phyloP scores from a whole-genome alignment of 2,329 filamentous ascomycete genomes.

The Fusarium siculi region DNA sequence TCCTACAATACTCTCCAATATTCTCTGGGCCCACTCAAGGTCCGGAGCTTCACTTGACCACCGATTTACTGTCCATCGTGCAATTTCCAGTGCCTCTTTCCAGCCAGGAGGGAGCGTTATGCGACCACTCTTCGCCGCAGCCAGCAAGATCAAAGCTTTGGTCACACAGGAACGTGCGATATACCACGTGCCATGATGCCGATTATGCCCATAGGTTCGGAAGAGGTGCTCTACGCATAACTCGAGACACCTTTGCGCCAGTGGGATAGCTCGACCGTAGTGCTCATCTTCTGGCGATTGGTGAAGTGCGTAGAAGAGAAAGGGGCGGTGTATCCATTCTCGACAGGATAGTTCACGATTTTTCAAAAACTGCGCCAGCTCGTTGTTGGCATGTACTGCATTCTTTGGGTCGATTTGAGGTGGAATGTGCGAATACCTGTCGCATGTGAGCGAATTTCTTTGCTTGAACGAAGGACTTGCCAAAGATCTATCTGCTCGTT shows the following conservation, averaged over 20 bases:
- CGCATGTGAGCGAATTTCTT: background rate
- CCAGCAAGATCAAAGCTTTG: background rate
- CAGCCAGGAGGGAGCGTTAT: background rate
- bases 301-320: background rate
- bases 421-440: background rate
- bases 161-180: background rate
- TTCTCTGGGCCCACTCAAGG: background rate
- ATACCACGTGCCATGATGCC: background rate
- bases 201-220: background rate
- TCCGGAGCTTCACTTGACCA: background rate
- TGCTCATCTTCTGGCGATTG: background rate
- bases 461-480: background rate
- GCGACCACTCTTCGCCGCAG: background rate
- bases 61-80: background rate
- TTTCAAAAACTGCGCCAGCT: background rate
- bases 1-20: fast-evolving
- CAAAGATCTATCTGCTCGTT: background rate
- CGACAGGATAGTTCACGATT: background rate
- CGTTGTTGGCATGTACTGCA: background rate
- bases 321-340: background rate
- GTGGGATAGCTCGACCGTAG: background rate
- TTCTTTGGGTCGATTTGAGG: background rate
- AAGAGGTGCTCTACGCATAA: background rate
- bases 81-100: background rate
- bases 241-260: background rate